A percentile compares a stretch with the other conserved stretches of the same genome.
phyloP scores from a whole-genome alignment of 1,284 basidiomycete species.

The Fomitopsis palustris region DNA sequence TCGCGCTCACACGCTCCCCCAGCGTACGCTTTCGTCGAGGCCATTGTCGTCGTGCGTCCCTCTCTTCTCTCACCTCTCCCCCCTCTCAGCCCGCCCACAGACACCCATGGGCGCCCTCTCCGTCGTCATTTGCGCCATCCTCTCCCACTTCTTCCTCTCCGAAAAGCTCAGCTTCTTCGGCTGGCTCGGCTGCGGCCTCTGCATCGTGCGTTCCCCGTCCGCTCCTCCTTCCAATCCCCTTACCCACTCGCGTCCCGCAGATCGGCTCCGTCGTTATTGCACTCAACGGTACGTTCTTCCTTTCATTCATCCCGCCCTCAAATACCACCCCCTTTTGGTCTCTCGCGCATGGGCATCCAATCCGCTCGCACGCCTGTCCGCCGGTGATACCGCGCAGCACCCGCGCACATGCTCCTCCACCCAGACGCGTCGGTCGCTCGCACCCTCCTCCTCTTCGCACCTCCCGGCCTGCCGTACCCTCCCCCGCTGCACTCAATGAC shows the following conservation, averaged over 20 bases:
- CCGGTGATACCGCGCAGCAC: too few species aligned
- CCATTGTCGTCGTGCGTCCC: slow-evolving; percentile 75
- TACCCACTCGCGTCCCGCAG: slow-evolving; percentile 29
- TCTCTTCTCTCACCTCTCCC: background rate
- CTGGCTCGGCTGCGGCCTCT: slow-evolving; percentile 90
- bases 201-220: slow-evolving; percentile 53
- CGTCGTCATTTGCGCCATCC: slow-evolving; percentile 92
- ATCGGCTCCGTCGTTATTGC: slow-evolving; percentile 88
- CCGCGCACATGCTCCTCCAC: too few species aligned
- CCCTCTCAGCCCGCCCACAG: slow-evolving; percentile 30
- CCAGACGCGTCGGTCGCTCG: too few species aligned
- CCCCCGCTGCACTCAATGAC: background rate
- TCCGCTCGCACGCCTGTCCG: too few species aligned
- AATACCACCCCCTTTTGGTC: too few species aligned
- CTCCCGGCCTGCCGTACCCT: background rate
- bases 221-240: background rate
- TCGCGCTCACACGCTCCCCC: slow-evolving; percentile 22
- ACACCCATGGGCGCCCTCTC: slow-evolving; percentile 96
- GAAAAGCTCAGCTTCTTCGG: slow-evolving; percentile 92
- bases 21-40: slow-evolving; percentile 90
- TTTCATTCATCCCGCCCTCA: background rate
- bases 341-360: too few species aligned
- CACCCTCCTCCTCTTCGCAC: too few species aligned
- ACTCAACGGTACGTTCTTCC: slow-evolving; percentile 52
- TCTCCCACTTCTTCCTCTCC: slow-evolving; percentile 91